Base-by-base conservation (phyloP, 352 stramenopile species). In the Phytophthora hybrid region DNA sequence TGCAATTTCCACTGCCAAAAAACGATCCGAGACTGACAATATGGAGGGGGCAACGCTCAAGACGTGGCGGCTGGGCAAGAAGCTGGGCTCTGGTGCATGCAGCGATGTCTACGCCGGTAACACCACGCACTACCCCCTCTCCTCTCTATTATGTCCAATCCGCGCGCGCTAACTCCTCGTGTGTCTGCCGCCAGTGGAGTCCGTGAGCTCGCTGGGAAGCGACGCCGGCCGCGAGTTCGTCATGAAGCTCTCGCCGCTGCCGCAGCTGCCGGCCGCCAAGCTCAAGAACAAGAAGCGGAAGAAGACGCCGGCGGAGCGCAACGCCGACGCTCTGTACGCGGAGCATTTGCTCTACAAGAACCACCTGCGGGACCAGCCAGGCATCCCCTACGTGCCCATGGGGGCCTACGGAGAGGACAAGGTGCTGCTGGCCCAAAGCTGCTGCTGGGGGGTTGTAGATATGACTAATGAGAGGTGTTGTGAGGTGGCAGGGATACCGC, bases 271-370 rank as follows among this genome's bases (percentile, higher is more conserved):
- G 64, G 56, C 81, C 8, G 58, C 76, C 32, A 91, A 91, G 21
- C 74, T 79, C 29, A 97, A 97, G 76, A 96, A 95, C 65, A 98
- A 96, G 59, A 97, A 97, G 72, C 75, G 88, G 51, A 97, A 97
- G 69, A 98, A 98, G 73, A 97, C 92, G 51, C 77, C 79, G 26
- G 80, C 83, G 1, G 93, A 98, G 76, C 83, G 88, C 60, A 98
- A 98, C 79, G 95, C 92, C 7, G 92, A 98, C 63, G 85, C 95
- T 32, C 77, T 98, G 46, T 94, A 97, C 69, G 89, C 93, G 26
- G 95, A 98, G 78, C 84, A 97, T 65, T 66, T 97, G 55, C 77
- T 97, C 11, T 98, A 98, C 77, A 84, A 93, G 56, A 95, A 89
- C 74, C 80, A 95, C 59, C 69, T 98, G 37, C 74, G 74, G 19